Percentiles rank a stretch among this genome's conserved stretches.
These are phyloP conservation scores for Diaporthe caulivora DNA, from an alignment of 2,329 filamentous ascomycete genomes.

Conservation along the genomic window DNA sequence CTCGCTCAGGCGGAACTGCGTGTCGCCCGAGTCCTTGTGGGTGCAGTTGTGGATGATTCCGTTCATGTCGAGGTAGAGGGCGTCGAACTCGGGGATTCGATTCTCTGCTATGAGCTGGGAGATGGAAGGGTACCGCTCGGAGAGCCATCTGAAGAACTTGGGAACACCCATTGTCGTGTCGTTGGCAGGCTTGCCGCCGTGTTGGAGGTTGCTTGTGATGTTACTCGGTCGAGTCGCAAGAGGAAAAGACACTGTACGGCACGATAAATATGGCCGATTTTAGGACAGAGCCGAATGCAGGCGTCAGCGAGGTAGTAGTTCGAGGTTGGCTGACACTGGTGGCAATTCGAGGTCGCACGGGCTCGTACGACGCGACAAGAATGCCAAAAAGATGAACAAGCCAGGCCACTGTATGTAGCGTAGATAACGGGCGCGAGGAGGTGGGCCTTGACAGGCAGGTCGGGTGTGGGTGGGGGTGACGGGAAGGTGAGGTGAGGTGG, in stretches of 20 bases:
- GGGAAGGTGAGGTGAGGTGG: constrained; percentile 14
- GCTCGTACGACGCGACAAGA: constrained; percentile 9
- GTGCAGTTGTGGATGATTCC: constrained; percentile 99
- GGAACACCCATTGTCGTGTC: constrained; percentile 63
- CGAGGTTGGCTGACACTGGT: constrained; percentile 24
- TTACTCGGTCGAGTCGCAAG: neutral
- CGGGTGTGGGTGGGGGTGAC: neutral
- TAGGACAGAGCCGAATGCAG: constrained; percentile 34
- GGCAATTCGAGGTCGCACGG: constrained; percentile 31
- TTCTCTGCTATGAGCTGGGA: constrained; percentile 99
- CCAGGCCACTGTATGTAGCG: neutral
- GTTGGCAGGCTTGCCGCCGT: constrained; percentile 40
- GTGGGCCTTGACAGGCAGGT: constrained; percentile 11
- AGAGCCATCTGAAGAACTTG: constrained; percentile 99
- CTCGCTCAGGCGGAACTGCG: constrained; percentile 92
- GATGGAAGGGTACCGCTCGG: constrained; percentile 97
- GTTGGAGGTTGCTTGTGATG: neutral
- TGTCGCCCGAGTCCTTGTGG: constrained; percentile 93
- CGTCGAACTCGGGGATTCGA: constrained; percentile 98
- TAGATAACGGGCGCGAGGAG: neutral
- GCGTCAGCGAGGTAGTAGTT: constrained; percentile 11
- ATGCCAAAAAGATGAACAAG: neutral
- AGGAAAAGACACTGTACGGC: constrained; percentile 29
- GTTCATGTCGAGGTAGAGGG: constrained; percentile 98
- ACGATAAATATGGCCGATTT: constrained; percentile 39